Conservation (phyloP, 2,329 filamentous ascomycete species). For the Calonectria pauciramosa region DNA sequence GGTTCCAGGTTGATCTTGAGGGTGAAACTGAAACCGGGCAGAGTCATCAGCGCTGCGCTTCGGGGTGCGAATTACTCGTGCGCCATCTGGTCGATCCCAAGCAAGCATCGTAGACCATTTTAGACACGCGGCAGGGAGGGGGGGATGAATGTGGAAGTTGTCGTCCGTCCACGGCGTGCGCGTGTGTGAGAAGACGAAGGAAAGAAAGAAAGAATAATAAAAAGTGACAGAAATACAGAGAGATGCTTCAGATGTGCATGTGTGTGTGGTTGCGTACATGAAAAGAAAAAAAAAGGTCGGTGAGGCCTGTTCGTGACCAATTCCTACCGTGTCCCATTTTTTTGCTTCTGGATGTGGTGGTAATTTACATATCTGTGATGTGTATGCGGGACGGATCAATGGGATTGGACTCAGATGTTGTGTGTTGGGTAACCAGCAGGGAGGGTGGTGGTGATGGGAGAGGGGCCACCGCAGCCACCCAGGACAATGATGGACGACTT, state of each 20-base stretch:
- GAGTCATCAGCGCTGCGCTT: conserved; percentile 19
- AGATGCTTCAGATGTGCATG: conserved; percentile 3
- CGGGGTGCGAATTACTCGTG: conserved; percentile 22
- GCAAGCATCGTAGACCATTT: not conserved
- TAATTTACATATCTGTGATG: conserved; percentile 2
- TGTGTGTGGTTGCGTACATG: conserved; percentile 14
- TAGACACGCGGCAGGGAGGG: not conserved
- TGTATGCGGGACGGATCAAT: conserved; percentile 14
- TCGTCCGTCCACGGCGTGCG: not conserved
- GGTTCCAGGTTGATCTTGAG: conserved; percentile 24
- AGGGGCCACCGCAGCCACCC: conserved; percentile 5
- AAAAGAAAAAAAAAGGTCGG: conserved; percentile 12
- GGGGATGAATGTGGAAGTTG: not conserved
- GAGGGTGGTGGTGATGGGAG: conserved; percentile 9
- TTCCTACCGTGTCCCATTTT: not conserved
- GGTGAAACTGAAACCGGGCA: conserved; percentile 20
- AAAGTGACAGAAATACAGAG: not conserved
- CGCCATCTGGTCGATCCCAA: not conserved
- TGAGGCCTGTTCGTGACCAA: conserved; percentile 12
- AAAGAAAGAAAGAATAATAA: not conserved
- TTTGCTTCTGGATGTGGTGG: conserved; percentile 4
- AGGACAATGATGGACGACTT: conserved; percentile 2
- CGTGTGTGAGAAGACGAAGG: not conserved
- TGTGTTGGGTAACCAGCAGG: not conserved
- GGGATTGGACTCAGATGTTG: conserved; percentile 12